Evolutionary conservation across 2,329 filamentous ascomycete species (phyloP).

Genomic region (Magnaporthiopsis poae): DNA sequence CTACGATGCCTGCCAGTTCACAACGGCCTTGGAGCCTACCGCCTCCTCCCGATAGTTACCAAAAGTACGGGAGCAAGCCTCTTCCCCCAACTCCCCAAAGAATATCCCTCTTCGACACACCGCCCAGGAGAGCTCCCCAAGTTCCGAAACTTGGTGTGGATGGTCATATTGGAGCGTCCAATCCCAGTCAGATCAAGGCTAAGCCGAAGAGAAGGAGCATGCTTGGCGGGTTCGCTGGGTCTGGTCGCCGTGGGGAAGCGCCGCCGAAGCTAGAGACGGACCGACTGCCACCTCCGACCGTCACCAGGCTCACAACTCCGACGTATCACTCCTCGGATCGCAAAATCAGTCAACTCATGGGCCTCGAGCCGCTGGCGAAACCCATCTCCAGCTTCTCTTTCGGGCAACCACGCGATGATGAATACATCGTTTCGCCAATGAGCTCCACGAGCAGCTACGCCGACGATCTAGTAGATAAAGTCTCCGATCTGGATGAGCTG

Average conservation of each 20-base stretch:
- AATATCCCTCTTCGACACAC: slow-evolving; percentile 9
- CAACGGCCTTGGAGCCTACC: slow-evolving; percentile 1
- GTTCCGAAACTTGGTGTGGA: slow-evolving; percentile 8
- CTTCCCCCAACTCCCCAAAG: slow-evolving; percentile 18
- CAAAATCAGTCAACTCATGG: slow-evolving; percentile 34
- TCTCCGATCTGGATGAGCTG: slow-evolving; percentile 14
- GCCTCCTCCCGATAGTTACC: background rate
- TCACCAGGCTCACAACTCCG: slow-evolving; percentile 11
- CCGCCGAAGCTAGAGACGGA: slow-evolving; percentile 6
- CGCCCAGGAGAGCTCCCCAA: slow-evolving; percentile 12
- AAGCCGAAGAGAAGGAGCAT: background rate
- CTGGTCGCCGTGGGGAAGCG: background rate
- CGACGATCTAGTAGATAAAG: slow-evolving; percentile 11
- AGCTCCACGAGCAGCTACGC: slow-evolving; percentile 13
- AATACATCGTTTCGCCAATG: slow-evolving; percentile 13
- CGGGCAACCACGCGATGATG: slow-evolving; percentile 3
- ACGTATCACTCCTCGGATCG: slow-evolving; percentile 23
- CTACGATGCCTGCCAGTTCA: background rate
- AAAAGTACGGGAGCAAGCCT: slow-evolving; percentile 18
- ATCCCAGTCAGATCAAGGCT: background rate
- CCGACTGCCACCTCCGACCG: slow-evolving; percentile 12
- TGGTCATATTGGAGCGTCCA: slow-evolving; percentile 9
- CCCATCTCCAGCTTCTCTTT: slow-evolving; percentile 3
- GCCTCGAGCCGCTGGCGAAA: slow-evolving; percentile 21
- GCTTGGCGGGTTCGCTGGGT: background rate